A percentile compares a stretch with the other conserved stretches of the same genome.
Conservation (phyloP, 495 filamentous ascomycete species). For the Paragyromitra xinjiangensis region DNA sequence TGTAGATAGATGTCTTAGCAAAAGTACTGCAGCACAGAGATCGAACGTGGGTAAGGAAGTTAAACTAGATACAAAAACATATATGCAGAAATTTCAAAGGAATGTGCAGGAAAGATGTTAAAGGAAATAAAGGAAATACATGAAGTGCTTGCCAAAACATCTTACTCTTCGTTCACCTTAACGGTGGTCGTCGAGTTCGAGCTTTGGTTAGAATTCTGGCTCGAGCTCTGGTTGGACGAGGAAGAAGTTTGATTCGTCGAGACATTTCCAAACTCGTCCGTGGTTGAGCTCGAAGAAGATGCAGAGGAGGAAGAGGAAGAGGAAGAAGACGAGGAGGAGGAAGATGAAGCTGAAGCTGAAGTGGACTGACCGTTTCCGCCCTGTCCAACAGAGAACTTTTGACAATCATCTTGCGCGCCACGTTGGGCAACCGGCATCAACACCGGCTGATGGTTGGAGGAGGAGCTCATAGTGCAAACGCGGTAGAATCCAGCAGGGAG, state of each 20-base stretch:
- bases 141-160: not conserved
- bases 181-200: constrained; percentile 8
- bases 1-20: constrained; percentile 9
- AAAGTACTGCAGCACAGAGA: not conserved
- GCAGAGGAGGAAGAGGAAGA: not conserved
- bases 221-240: constrained; percentile 9
- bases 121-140: constrained; percentile 8
- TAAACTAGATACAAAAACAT: not conserved
- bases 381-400: constrained; percentile 64
- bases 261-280: constrained; percentile 3
- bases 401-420: constrained; percentile 76
- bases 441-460: constrained; percentile 77
- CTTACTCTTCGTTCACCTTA: not conserved
- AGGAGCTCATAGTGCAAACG: constrained; percentile 73
- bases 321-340: not conserved
- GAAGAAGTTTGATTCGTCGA: constrained; percentile 13
- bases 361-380: constrained; percentile 56
- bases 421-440: constrained; percentile 79
- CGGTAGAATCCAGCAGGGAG: constrained; percentile 72
- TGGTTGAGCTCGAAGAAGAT: constrained; percentile 3
- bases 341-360: constrained; percentile 36
- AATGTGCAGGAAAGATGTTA: not conserved
- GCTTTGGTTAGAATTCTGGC: constrained; percentile 9
- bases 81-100: not conserved
- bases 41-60: not conserved